phyloP scores from a whole-genome alignment of 192 early-diverging fungal species.

The Dimargaris verticillata region DNA sequence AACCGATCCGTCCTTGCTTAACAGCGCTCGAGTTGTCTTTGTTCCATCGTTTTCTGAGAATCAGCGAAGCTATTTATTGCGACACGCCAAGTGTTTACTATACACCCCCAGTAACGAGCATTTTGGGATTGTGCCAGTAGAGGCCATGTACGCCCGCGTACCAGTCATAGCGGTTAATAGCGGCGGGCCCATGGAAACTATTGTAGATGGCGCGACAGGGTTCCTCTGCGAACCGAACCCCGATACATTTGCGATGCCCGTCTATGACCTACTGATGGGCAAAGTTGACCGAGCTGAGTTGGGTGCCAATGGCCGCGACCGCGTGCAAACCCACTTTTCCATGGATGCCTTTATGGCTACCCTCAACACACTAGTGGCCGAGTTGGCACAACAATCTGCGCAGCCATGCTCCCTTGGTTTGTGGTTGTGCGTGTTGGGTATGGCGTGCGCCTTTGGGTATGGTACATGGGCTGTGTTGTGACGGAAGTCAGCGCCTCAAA shows the following conservation, averaged over 20 bases:
- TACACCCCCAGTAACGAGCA: constrained; percentile 93
- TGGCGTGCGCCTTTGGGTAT: no score
- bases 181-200: constrained; percentile 74
- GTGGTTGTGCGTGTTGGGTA: no score
- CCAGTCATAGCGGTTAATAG: constrained; percentile 79
- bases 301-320: constrained; percentile 35
- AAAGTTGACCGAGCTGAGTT: constrained; percentile 23
- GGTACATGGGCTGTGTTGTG: no score
- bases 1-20: constrained; percentile 13
- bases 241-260: constrained; percentile 43
- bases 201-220: constrained; percentile 57
- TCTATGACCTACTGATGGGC: constrained; percentile 32
- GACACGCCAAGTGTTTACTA: constrained; percentile 39
- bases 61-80: constrained; percentile 58
- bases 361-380: constrained; percentile 36
- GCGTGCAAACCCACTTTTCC: constrained; percentile 42
- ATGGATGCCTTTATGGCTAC: constrained; percentile 37
- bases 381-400: constrained; percentile 13
- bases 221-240: constrained; percentile 45
- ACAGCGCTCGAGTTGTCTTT: constrained; percentile 55
- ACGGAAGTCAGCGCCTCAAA: no score
- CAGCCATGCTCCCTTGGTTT: no score
- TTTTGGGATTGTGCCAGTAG: constrained; percentile 92
- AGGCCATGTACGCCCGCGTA: constrained; percentile 77
- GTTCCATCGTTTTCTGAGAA: constrained; percentile 72